Evolutionary conservation across 495 filamentous ascomycete genomes (phyloP), one percentile per base, ranked within the genome.

Genomic region (Podospora conica): DNA sequence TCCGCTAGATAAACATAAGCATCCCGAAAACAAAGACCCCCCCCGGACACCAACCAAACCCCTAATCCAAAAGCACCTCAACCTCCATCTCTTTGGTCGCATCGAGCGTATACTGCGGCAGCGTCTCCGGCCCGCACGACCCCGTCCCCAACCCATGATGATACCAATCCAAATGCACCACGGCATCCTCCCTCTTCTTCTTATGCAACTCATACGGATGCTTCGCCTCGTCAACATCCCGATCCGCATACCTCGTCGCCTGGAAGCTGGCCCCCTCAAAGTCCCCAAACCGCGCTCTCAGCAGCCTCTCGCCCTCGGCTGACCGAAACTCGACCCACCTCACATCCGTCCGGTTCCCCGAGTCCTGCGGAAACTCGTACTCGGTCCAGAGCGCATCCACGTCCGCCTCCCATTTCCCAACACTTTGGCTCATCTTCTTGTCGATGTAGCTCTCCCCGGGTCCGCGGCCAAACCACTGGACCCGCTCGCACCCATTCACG

Each of bases 341-440:
- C 5, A 82, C 83, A 63, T 89, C 88, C 6, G 82, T 84, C n/a
- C 87, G 71, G 67, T 89, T 88, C 0, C 86, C 86, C 27, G 73
- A 79, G 53, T 90, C 88, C 71, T 91, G 88, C 11, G 88, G 88
- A 57, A 85, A 85, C 64, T 91, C 88, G 70, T 90, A 91, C 11
- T 80, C 74, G 5, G 80, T 79, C 56, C 81, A 83, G 23, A 90
- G 71, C 3, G 82, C 76, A 25, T 82, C 80, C 9, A 78, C 68
- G 1, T 68, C 27, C 57, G 21, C 55, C 9, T 78, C 75, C 77
- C 83, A 88, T 3, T 79, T 75, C 8, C 86, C 86, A 5, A 89
- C 63, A 21, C 71, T 72, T 68, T 88, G 86, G 20, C 86, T 80
- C 2, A 77, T 69, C 70, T 89, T 88, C 75, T 81, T 86, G 73